Evolutionary conservation across 257 asterid genomes (phyloP).

Genomic region (Nicotiana undulata): DNA sequence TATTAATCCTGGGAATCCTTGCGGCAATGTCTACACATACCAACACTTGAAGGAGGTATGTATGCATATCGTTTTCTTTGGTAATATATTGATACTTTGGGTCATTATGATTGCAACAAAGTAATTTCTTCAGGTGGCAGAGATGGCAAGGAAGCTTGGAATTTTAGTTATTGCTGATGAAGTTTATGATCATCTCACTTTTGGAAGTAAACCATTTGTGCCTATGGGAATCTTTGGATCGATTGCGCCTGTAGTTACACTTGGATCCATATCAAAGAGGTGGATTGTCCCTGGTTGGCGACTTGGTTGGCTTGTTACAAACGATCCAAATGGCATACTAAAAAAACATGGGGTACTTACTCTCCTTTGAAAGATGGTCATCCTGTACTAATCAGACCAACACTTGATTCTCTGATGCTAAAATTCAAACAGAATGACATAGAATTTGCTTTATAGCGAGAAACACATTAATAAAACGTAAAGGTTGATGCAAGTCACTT

Average conservation of each 20-base stretch:
- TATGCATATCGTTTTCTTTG: background rate
- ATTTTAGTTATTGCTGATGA: conserved; percentile 61
- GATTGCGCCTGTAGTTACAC: conserved; percentile 39
- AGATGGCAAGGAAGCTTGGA: conserved; percentile 48
- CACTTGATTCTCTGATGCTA: background rate
- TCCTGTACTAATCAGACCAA: background rate
- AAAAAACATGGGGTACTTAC: conserved; percentile 40
- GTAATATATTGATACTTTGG: conserved; percentile 1
- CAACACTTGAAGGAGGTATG: conserved; percentile 55
- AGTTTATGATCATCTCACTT: conserved; percentile 55
- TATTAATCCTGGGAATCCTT: conserved; percentile 72
- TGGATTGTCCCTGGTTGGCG: conserved; percentile 85
- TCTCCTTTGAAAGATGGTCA: background rate
- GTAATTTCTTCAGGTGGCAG: conserved; percentile 38
- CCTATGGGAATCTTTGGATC: conserved; percentile 55
- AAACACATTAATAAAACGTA: background rate
- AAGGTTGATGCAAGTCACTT: background rate
- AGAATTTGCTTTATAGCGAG: background rate
- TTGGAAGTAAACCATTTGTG: conserved; percentile 38
- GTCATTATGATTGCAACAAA: background rate
- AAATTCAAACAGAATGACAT: background rate
- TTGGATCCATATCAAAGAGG: conserved; percentile 66
- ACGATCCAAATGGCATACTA: conserved; percentile 57
- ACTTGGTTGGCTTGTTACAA: conserved; percentile 56
- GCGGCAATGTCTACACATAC: conserved; percentile 52